phyloP scores from a whole-genome alignment of 2,329 filamentous ascomycete species.

The Trichophyton schoenleinii region DNA sequence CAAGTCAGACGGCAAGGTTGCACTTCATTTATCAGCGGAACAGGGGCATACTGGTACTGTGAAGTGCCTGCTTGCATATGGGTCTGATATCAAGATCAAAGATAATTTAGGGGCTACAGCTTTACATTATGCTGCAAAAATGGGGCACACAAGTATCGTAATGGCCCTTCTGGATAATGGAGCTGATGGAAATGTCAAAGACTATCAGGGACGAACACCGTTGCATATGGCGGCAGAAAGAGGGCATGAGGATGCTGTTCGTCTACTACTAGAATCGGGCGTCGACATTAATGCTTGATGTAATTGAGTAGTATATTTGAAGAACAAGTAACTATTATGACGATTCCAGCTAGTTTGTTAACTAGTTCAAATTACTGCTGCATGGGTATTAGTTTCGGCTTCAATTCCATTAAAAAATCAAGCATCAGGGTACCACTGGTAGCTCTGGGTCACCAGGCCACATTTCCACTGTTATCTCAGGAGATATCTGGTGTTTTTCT shows the following conservation, averaged over 20 bases:
- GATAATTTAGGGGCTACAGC: slow-evolving; percentile 1
- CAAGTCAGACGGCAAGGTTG: not conserved
- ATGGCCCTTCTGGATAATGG: not conserved
- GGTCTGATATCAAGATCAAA: not conserved
- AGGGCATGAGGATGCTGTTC: slow-evolving; percentile 1
- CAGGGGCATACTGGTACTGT: not conserved
- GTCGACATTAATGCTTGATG: not conserved
- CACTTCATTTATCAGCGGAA: not conserved
- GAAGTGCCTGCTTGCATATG: not conserved
- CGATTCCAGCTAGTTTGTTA: too few relatives aligned
- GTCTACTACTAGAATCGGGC: not conserved
- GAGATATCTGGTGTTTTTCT: slow-evolving; percentile 19
- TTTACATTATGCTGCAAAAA: slow-evolving; percentile 6
- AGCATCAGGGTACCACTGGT: slow-evolving; percentile 7
- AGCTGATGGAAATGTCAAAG: not conserved
- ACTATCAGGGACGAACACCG: slow-evolving; percentile 2
- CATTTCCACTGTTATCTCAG: not conserved
- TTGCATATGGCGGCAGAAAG: slow-evolving; percentile 7
- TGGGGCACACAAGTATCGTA: not conserved
- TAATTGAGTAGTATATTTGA: not conserved
- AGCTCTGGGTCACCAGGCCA: slow-evolving; percentile 7
- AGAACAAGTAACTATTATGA: too few relatives aligned
- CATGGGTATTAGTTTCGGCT: too few relatives aligned
- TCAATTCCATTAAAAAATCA: too few relatives aligned
- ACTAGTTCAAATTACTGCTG: too few relatives aligned